Conservation (phyloP, 83 land plant genomes). For the Picea mariana region DNA sequence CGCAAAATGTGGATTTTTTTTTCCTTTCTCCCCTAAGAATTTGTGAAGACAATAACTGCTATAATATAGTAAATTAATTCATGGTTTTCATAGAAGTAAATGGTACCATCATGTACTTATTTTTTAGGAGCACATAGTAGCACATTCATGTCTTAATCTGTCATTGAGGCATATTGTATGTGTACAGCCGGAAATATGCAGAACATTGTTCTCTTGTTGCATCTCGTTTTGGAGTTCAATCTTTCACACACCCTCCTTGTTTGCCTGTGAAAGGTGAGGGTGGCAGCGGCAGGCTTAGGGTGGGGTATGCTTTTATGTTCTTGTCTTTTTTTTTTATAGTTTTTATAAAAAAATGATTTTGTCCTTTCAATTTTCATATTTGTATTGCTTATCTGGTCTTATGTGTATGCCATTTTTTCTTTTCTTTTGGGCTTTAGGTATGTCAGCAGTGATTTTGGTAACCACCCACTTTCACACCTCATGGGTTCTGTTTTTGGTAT, state of each 20-base stretch:
- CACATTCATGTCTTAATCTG: neutral
- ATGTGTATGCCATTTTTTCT: neutral
- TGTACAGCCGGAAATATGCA: slow-evolving; percentile 92
- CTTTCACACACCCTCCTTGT: slow-evolving; percentile 74
- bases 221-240: slow-evolving; percentile 72
- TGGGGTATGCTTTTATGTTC: slow-evolving; percentile 67
- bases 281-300: slow-evolving; percentile 67
- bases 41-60: no score
- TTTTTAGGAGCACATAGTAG: neutral
- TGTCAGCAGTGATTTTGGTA: slow-evolving; percentile 99
- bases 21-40: no score
- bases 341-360: neutral
- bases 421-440: slow-evolving; percentile 48
- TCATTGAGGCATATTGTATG: slow-evolving; percentile 7
- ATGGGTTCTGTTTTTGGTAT: slow-evolving; percentile 99
- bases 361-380: neutral
- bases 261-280: slow-evolving; percentile 64
- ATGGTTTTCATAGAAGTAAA: neutral
- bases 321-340: neutral
- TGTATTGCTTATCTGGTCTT: neutral
- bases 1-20: no score
- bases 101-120: neutral
- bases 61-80: neutral
- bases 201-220: slow-evolving; percentile 86
- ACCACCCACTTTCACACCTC: slow-evolving; percentile 96